Percentiles rank a stretch among this genome's conserved stretches.
Conservation (phyloP, 345 rosid genomes). For the Lepidium aucheri region DNA sequence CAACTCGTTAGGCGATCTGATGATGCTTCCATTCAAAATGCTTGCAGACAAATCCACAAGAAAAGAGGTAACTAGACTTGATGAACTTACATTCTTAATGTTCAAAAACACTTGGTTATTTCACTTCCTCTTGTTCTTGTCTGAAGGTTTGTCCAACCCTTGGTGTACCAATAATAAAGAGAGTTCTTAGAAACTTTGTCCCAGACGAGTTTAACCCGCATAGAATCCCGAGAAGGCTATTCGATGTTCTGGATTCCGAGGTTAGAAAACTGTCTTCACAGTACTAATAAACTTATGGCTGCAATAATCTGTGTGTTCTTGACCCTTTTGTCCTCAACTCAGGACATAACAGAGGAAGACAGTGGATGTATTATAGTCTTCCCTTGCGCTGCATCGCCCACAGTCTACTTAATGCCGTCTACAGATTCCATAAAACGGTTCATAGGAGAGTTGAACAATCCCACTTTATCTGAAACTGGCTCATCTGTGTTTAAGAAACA, state of each 20-base stretch:
- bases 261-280: conserved; percentile 29
- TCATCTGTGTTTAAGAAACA: conserved; percentile 58
- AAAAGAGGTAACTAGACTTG: conserved; percentile 56
- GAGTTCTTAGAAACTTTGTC: conserved; percentile 65
- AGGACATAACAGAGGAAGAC: conserved; percentile 45
- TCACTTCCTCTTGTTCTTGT: conserved; percentile 2
- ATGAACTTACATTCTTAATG: neutral
- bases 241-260: conserved; percentile 61
- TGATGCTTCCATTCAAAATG: conserved; percentile 96
- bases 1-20: conserved; percentile 78
- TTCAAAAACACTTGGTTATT: neutral
- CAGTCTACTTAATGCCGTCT: conserved; percentile 55
- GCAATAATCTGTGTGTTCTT: neutral
- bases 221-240: conserved; percentile 55
- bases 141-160: conserved; percentile 75
- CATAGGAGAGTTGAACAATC: conserved; percentile 50
- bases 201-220: conserved; percentile 86
- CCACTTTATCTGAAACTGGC: conserved; percentile 37
- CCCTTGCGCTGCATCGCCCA: conserved; percentile 54
- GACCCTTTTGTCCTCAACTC: neutral
- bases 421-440: conserved; percentile 38
- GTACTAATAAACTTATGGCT: neutral
- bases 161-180: conserved; percentile 48
- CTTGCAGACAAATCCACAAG: conserved; percentile 62
- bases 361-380: conserved; percentile 37